These are phyloP conservation scores for Aspergillus nanangensis DNA, from an alignment of 495 filamentous ascomycete genomes.

Conservation along the genomic window DNA sequence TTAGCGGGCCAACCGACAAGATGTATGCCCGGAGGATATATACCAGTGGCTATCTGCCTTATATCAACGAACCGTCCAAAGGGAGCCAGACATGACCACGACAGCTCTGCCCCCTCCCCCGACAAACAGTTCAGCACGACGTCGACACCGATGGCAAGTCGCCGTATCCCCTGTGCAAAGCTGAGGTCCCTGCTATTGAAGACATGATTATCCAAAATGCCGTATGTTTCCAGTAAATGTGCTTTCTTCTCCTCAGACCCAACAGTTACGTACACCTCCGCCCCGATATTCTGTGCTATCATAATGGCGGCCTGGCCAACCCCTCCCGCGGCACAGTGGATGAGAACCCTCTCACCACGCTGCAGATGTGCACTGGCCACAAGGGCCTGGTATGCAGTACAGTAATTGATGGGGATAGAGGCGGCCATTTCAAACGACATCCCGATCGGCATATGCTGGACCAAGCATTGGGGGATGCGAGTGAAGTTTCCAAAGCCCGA, in stretches of 20 bases:
- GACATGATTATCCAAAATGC: neutral
- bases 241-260: neutral
- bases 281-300: neutral
- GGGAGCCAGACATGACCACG: neutral
- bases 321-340: neutral
- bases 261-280: neutral
- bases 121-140: neutral
- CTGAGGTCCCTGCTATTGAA: neutral
- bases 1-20: neutral
- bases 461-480: neutral
- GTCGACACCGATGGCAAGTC: neutral
- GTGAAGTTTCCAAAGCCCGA: neutral
- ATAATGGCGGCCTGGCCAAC: neutral
- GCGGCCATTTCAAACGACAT: neutral
- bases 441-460: neutral
- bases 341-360: neutral
- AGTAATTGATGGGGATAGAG: neutral
- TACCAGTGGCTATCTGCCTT: neutral
- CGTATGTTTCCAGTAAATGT: neutral
- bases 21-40: too few species aligned
- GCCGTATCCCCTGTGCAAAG: neutral
- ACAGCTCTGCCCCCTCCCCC: neutral
- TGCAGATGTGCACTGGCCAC: neutral
- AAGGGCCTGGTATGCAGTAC: neutral
- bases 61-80: neutral